Evolutionary conservation across 495 filamentous ascomycete genomes (phyloP), one percentile per base, ranked within the genome.

Genomic region (Polyplosphaeria fusca): DNA sequence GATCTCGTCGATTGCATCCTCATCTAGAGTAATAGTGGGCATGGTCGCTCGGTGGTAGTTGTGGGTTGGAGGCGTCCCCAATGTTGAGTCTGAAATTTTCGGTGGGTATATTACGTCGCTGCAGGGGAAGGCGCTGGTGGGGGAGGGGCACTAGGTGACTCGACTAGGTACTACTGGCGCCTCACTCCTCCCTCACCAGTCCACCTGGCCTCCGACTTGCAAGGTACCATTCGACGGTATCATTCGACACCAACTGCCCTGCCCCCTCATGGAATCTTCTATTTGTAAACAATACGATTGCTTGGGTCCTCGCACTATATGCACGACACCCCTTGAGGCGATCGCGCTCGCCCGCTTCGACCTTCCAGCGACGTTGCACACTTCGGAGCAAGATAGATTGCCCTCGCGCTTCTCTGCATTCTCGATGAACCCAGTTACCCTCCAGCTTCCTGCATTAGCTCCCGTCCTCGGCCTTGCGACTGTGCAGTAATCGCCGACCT

Each of bases 1-100:
- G 59, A 96, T 82, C 67, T 96, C 92, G 67, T 92, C 89, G 54
- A 90, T 85, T 65, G 87, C 79, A 40, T 96, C 91, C 66, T 83
- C 80, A 22, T 50, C 50, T 18, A 61, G 27, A 5, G 22, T 42
- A 30, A 79, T 80, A 52, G 91, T 73, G 40, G 73, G 16, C 49
- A 62, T 64, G 41, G 20, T 55, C 28, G 35, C 22, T 52, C 25
- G 38, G 24, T 35, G 7, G 24, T 26, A 12, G 3, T 23, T 24
- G 27, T 30, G 41, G 13, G 3, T 20, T 14, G 38, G 4, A 32
- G 19, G 22, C 30, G 7, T 35, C 30, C 30, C 30, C 19, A 41
- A 25, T 9, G 40, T 3, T 55, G 1, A 43, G n/a, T 24, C 19
- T 11, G 46, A 4, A 5, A 20, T n/a, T 5, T 20, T 20, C 5